Percentiles rank a stretch among this genome's conserved stretches.
These are phyloP conservation scores for Tetratostichococcus sp. DNA, from an alignment of 139 green algal genomes.

Conservation along the genomic window DNA sequence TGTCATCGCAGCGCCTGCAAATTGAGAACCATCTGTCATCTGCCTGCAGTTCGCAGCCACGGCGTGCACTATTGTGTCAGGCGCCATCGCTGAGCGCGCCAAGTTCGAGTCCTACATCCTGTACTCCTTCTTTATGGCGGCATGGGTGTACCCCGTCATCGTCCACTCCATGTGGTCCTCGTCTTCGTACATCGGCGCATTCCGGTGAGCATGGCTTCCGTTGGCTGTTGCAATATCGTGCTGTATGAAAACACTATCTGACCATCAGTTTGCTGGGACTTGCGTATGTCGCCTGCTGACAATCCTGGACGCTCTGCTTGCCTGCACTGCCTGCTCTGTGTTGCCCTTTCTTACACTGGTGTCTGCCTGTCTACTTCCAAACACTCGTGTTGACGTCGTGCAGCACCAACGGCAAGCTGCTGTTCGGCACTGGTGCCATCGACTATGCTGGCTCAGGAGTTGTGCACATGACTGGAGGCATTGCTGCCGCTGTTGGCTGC, in stretches of 20 bases:
- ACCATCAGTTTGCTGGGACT: no score
- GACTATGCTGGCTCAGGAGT: conserved; percentile 62
- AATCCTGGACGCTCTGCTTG: no score
- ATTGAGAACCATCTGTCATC: not conserved
- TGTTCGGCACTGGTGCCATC: conserved; percentile 40
- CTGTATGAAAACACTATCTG: no score
- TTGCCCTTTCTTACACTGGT: no score
- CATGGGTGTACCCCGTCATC: conserved; percentile 67
- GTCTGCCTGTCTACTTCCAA: no score
- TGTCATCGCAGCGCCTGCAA: no score
- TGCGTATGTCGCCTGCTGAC: no score
- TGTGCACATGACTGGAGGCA: conserved; percentile 75
- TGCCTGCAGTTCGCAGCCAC: conserved; percentile 54
- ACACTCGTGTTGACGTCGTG: no score
- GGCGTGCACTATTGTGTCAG: conserved; percentile 70
- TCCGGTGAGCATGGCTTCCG: not conserved
- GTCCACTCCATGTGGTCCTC: conserved; percentile 56
- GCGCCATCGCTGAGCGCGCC: conserved; percentile 64
- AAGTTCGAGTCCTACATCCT: conserved; percentile 27
- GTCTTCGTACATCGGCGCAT: conserved; percentile 10
- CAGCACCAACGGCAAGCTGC: conserved; percentile 4
- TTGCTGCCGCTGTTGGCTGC: conserved; percentile 74
- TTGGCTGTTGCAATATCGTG: no score
- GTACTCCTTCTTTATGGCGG: conserved; percentile 69
- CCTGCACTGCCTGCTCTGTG: no score